Base-by-base conservation (phyloP, 164 flowering plant genomes). In the grape (Vitis vinifera) region DNA sequence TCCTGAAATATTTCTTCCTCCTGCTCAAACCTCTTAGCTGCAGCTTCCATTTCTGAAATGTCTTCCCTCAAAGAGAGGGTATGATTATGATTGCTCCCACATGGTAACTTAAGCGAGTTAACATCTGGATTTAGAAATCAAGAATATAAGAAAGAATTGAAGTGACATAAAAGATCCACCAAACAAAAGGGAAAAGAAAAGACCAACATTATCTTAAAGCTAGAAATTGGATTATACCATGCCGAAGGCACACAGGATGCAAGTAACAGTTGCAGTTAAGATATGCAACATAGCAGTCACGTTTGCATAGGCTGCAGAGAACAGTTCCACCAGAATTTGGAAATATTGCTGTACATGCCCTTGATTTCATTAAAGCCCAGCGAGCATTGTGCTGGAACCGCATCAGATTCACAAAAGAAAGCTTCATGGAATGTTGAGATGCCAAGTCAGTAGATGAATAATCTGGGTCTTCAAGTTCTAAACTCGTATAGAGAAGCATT, bases 161-260 rank as follows among this genome's bases (percentile, higher is more conserved):
- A 52, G 30, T 48, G 30, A 57, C 49, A 15, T 17, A 5, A 4
- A 31, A 6, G 6, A 52, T 17, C 27, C 27, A 23, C 27, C 31
- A 66, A 10, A 48, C 4, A 50, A 15, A 51, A 70, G 15, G 50
- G 15, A 70, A 8, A 47, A 0, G 8, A 37, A 50, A 63, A 14
- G 10, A 37, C 4, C 7, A 0, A 37, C 7, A 37, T 3, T 0
- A 37, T 37, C 44, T 37, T 37, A 37, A 37, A 37, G 44, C 44
- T 37, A 37, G 44, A 2, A 17, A 70, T 51, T 51, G 50, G 51
- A 48, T 14, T 69, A 59, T 91, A 93, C 99, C 97, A 82, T 96
- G 99, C 23, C 90, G 92, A 72, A 93, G 90, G 83, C 99, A 96
- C 63, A 96, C 84, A 30, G 93, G 91, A 76, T 92, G 91, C 68